phyloP scores from a whole-genome alignment of 805 yeast species.

The Barnettozyma siamensis region DNA sequence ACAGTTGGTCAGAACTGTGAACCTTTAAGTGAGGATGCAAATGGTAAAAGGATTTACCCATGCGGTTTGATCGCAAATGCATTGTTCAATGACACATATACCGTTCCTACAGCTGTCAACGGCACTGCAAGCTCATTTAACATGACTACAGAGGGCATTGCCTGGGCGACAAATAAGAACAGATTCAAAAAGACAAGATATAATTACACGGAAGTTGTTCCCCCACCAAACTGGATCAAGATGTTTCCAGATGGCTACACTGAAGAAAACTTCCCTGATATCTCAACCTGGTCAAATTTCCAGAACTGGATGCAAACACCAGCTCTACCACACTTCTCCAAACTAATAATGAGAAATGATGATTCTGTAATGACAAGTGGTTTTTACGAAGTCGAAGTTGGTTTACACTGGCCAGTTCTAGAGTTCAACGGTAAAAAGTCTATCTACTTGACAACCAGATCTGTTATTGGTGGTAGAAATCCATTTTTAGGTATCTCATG shows the following conservation, averaged over 20 bases:
- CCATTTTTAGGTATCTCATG: slow-evolving; percentile 65
- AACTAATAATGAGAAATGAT: slow-evolving; percentile 59
- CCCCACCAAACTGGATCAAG: slow-evolving; percentile 81
- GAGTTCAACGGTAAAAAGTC: slow-evolving; percentile 64
- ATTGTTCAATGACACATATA: slow-evolving; percentile 69
- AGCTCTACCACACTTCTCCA: slow-evolving; percentile 63
- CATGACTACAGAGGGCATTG: slow-evolving; percentile 50
- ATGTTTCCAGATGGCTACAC: slow-evolving; percentile 71
- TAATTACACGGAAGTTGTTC: slow-evolving; percentile 54
- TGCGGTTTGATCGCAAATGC: slow-evolving; percentile 84
- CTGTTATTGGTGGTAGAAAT: slow-evolving; percentile 74
- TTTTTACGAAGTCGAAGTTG: slow-evolving; percentile 56
- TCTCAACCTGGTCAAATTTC: slow-evolving; percentile 59
- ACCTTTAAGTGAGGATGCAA: slow-evolving; percentile 48
- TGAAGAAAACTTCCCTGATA: slow-evolving; percentile 61
- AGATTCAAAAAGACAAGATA: slow-evolving; percentile 63
- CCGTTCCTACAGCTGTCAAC: slow-evolving; percentile 33
- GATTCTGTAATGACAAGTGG: slow-evolving; percentile 50
- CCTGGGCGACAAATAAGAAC: slow-evolving; percentile 66
- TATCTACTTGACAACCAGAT: slow-evolving; percentile 61
- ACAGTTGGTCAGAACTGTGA: slow-evolving; percentile 52
- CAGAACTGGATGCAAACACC: slow-evolving; percentile 88
- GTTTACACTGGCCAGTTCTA: slow-evolving; percentile 74
- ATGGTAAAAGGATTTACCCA: slow-evolving; percentile 66
- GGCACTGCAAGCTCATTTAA: slow-evolving; percentile 31